Base-by-base conservation (phyloP, 257 asterid species). In the Cordia subcordata region DNA sequence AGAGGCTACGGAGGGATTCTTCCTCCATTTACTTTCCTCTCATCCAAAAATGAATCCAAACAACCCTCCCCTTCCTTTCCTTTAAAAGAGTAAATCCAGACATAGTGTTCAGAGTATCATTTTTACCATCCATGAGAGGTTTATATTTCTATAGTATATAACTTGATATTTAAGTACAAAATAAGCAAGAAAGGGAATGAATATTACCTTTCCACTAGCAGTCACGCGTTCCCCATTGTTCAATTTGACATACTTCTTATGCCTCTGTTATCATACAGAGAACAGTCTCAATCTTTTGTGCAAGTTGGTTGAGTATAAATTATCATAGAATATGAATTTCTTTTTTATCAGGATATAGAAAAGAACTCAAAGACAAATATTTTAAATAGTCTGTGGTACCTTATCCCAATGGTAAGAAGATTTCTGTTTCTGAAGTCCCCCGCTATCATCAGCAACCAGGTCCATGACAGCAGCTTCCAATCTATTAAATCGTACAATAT, bases 191-290 rank as follows among this genome's bases (percentile, higher is more conserved):
- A 60, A 47, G 13, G 65, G 39, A 64, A 61, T 50, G 42, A 61
- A 61, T 47, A 37, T 82, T n/a, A 92, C 99, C 99, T 89, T 92
- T 68, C 97, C 99, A 65, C 86, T 88, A 60, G 99, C 96, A 27
- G 90, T 88, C 65, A 92, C 96, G 5, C 95, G 96, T 11, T 92
- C 97, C 57, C 99, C 99, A 56, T 70, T 88, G 75, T 88, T 92
- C 63, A 92, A 83, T 82, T 92, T 92, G 82, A 92, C 42, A 49
- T 92, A 92, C 66, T 92, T 92, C 76, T 92, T 92, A 77, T 93
- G 71, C 84, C 97, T 81, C 97, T 92, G 96, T 68, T 11, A 51
- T 13, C 16, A 66, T 16, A n/a, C 1, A 49, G 23, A 49, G 54
- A n/a, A n/a, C 54, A 49, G 54, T 49, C 54, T 10, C 10, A 13